Evolutionary conservation across 1,139 yeast species (phyloP), one percentile per base, ranked within the genome.

Genomic region (Pichia sp.): DNA sequence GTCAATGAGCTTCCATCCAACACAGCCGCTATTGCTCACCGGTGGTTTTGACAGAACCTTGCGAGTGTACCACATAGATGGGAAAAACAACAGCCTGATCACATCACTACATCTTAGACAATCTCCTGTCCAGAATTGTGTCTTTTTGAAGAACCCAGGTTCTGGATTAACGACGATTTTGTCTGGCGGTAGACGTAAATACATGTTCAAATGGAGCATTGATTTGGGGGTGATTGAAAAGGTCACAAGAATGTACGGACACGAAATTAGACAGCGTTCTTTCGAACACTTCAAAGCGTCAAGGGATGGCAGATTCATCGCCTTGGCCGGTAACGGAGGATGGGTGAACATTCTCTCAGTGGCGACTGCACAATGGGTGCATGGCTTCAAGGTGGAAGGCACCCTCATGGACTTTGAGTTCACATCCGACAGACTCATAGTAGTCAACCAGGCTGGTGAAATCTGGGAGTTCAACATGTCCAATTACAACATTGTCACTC

Each of bases 1-100:
- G 70, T 75, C 93, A 0, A 67, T 95, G 50, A 77, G 87, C 13
- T 93, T 93, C 78, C 99, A 95, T 69, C 89, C 88, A 13, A 75
- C 80, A 7, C 95, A 88, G 64, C 96, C 99, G 32, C 73, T 95
- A 46, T 72, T 93, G 49, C 72, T 93, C 57, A 87, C 97, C 0
- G 95, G 95, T 57, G 99, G 99, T 30, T 90, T 86, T 67, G 99
- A 95, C 68, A 80, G 90, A 64, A 87, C 97, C 0, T 70, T 93
- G 56, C 77, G 99, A 64, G 75, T 95, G 31, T 93, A 85, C 69
- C 96, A 93, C 66, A 82, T 92, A 56, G 99, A 93, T 68, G 98
- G 98, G n/a, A 88, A 87, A 67, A 69, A 73, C 57, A 95, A 95
- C 68, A 84, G 82, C 54, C 72, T 90, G 50, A 95, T 92, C 16